Base-by-base conservation (phyloP, 169 alveolate species). In the Plasmodium falciparum region DNA sequence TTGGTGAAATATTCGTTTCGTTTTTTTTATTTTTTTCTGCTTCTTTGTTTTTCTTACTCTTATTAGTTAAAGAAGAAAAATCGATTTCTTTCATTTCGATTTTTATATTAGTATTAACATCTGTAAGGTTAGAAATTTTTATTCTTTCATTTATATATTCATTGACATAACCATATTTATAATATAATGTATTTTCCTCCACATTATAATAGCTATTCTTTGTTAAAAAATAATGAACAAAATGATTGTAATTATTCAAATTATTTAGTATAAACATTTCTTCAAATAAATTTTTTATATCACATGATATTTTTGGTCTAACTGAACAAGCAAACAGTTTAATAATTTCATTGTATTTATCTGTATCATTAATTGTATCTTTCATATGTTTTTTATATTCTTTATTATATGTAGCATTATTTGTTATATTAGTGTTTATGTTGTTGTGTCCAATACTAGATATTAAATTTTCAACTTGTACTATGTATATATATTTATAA, bases 251-350 rank as follows among this genome's bases (percentile, higher is more conserved):
- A 59, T 26, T 58, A 7, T 83, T 83, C 43, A 63, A 5, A 39
- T 63, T 63, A n/a, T 69, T 69, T 69, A 83, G 15, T 33, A 83
- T 11, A 15, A 83, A 12, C 4, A 83, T 63, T 63, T 83, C 91
- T 83, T 83, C 91, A 63, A 83, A 83, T 69, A 83, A 67, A 13
- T 83, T 83, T 83, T 83, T 54, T 12, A 69, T 49, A 69, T 83
- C 85, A 72, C 73, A 69, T 12, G 85, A 83, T 33, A 83, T 83
- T 50, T 73, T 24, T 1, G 91, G 91, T 62, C 52, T 83, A 58
- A 83, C 91, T 13, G 91, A 83, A 9, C 73, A 83, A 8, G 91
- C 91, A 26, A 69, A 69, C 45, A 83, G 69, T 69, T 83, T 67
- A 33, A 83, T 56, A 26, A 83, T 15, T 26, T 70, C 91, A 13